A percentile compares a stretch with the other conserved stretches of the same genome.
These are phyloP conservation scores for Dillenia turbinata DNA, from an alignment of 164 flowering plant genomes.

Conservation along the genomic window DNA sequence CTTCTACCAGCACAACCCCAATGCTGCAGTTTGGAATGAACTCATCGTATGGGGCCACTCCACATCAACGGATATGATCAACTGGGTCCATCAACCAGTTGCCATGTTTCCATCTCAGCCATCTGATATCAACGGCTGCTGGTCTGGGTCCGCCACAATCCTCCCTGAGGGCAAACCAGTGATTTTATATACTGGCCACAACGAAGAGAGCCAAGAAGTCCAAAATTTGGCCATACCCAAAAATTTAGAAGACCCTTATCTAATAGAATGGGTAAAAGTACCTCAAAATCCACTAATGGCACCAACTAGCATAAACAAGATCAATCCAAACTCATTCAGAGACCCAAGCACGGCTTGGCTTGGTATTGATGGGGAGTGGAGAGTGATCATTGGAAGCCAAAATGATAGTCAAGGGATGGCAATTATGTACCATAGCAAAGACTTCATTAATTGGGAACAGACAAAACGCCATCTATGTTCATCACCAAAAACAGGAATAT, in stretches of 20 bases:
- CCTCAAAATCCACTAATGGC: slow-evolving; percentile 34
- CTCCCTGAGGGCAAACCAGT: slow-evolving; percentile 39
- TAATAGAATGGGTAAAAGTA: slow-evolving; percentile 40
- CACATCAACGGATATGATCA: slow-evolving; percentile 40
- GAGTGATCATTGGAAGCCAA: slow-evolving; percentile 2
- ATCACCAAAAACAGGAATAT: slow-evolving; percentile 6
- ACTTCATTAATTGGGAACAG: slow-evolving; percentile 4
- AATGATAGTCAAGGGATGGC: background rate
- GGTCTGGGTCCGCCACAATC: slow-evolving; percentile 55
- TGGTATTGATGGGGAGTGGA: slow-evolving; percentile 3
- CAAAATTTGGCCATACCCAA: slow-evolving; percentile 47
- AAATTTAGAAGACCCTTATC: slow-evolving; percentile 38
- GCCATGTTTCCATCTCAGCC: slow-evolving; percentile 35
- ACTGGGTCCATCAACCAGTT: slow-evolving; percentile 33
- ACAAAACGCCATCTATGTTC: slow-evolving; percentile 3
- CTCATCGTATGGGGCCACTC: slow-evolving; percentile 34
- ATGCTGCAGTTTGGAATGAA: background rate
- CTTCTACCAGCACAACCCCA: slow-evolving; percentile 13
- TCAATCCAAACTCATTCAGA: slow-evolving; percentile 5
- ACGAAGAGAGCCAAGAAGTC: slow-evolving; percentile 22
- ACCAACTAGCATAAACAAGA: slow-evolving; percentile 9
- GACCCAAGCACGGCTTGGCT: slow-evolving; percentile 16
- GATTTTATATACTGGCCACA: slow-evolving; percentile 48
- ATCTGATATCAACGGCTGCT: slow-evolving; percentile 38
- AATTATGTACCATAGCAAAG: slow-evolving; percentile 2